phyloP scores from a whole-genome alignment of 805 yeast species.

The Metschnikowia hibisci region DNA sequence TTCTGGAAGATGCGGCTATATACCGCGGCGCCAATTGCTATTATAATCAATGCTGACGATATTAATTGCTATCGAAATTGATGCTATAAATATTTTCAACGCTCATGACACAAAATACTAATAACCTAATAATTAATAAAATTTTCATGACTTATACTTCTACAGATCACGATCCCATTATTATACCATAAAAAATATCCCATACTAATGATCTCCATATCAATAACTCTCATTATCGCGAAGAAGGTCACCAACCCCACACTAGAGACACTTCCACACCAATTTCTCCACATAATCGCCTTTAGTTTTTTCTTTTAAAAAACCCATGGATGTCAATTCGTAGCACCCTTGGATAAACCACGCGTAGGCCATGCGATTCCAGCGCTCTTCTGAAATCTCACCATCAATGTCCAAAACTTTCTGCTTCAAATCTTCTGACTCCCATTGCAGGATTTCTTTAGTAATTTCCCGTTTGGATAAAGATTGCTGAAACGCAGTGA shows the following conservation, averaged over 20 bases:
- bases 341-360: slow-evolving; percentile 74
- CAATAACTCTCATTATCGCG: background rate
- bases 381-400: slow-evolving; percentile 31
- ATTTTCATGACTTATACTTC: too few relatives aligned
- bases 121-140: too few relatives aligned
- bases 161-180: too few relatives aligned
- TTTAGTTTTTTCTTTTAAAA: slow-evolving; percentile 59
- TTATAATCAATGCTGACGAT: background rate
- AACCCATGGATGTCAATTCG: slow-evolving; percentile 67
- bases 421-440: background rate
- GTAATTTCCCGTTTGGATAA: slow-evolving; percentile 28
- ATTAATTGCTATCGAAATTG: too few relatives aligned
- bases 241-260: background rate
- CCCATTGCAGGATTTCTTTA: slow-evolving; percentile 11
- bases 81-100: too few relatives aligned
- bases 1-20: too few relatives aligned
- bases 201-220: too few relatives aligned
- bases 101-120: too few relatives aligned
- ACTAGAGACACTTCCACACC: slow-evolving; percentile 61
- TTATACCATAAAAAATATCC: background rate
- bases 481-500: slow-evolving; percentile 53
- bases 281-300: slow-evolving; percentile 67
- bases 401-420: background rate
- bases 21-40: background rate
- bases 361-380: slow-evolving; percentile 63